These are phyloP conservation scores for Plenodomus biglobosus DNA, from an alignment of 2,329 filamentous ascomycete species.

Conservation along the genomic window DNA sequence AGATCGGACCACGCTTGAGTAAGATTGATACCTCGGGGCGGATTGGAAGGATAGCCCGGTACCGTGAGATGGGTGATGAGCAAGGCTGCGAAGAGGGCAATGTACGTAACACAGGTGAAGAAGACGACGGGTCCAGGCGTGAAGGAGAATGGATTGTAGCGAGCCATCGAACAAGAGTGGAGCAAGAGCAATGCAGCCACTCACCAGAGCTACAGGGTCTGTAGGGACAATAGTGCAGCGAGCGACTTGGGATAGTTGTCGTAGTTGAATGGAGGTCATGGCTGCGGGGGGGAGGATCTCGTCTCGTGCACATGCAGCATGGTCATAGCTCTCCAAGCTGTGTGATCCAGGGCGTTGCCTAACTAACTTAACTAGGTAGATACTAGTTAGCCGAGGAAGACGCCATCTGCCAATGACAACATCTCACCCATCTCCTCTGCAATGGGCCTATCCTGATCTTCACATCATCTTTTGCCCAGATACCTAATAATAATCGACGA, in stretches of 20 bases:
- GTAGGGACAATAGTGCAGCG: background rate
- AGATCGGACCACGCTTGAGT: conserved; percentile 86
- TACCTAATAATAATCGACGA: background rate
- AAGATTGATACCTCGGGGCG: conserved; percentile 69
- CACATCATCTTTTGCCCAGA: too few relatives aligned
- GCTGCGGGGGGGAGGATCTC: background rate
- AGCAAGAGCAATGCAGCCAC: background rate
- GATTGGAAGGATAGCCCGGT: conserved; percentile 62
- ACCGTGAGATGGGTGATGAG: conserved; percentile 75
- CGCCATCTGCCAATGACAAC: background rate
- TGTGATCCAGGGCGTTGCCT: too few relatives aligned
- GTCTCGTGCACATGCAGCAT: background rate
- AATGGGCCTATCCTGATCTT: too few relatives aligned
- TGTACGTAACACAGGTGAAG: conserved; percentile 73
- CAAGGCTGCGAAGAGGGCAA: conserved; percentile 72
- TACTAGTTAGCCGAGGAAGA: background rate
- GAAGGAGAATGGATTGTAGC: conserved; percentile 65
- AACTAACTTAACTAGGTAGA: background rate
- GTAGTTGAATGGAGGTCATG: conserved; percentile 1
- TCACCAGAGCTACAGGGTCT: background rate
- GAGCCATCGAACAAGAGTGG: conserved; percentile 31
- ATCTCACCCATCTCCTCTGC: background rate
- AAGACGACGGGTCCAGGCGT: conserved; percentile 78
- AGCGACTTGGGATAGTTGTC: conserved; percentile 1
- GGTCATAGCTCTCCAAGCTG: background rate